These are phyloP conservation scores for Boletus fagicola DNA, from an alignment of 768 basidiomycete species.

Conservation along the genomic window DNA sequence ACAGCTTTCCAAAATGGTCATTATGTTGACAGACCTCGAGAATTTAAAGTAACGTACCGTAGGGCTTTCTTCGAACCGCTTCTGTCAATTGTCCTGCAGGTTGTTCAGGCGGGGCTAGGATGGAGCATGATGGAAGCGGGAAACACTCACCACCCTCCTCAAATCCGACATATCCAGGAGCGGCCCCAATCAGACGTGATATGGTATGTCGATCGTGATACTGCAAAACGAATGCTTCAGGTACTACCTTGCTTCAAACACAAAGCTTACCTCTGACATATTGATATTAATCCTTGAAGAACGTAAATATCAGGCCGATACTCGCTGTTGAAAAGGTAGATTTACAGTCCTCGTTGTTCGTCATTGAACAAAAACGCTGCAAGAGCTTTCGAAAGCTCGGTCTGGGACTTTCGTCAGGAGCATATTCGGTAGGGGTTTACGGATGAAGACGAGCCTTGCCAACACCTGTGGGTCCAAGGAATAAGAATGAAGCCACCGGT, in stretches of 20 bases:
- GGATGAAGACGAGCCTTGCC: constrained; percentile 54
- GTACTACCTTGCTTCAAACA: not conserved
- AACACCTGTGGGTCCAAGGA: constrained; percentile 85
- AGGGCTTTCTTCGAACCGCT: constrained; percentile 61
- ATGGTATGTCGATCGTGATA: constrained; percentile 92
- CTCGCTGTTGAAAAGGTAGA: constrained; percentile 11
- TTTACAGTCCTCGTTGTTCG: constrained; percentile 79
- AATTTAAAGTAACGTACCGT: constrained; percentile 35
- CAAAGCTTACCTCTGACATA: constrained; percentile 71
- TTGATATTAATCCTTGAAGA: constrained; percentile 79
- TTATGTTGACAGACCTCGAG: not conserved
- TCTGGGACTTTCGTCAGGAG: constrained; percentile 37
- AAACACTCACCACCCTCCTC: constrained; percentile 60
- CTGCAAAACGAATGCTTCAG: constrained; percentile 33
- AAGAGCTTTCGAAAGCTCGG: constrained; percentile 85
- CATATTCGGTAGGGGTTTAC: not conserved
- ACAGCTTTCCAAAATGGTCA: constrained; percentile 41
- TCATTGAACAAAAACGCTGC: constrained; percentile 89
- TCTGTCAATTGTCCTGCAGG: constrained; percentile 56
- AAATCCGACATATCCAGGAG: constrained; percentile 85
- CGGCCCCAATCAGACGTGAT: constrained; percentile 86
- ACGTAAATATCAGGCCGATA: not conserved
- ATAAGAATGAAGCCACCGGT: constrained; percentile 91
- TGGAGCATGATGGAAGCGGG: not conserved
- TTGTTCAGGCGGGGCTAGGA: not conserved